Base-by-base conservation (phyloP, 192 early-diverging fungal genomes). In the Entrophospora sp. region DNA sequence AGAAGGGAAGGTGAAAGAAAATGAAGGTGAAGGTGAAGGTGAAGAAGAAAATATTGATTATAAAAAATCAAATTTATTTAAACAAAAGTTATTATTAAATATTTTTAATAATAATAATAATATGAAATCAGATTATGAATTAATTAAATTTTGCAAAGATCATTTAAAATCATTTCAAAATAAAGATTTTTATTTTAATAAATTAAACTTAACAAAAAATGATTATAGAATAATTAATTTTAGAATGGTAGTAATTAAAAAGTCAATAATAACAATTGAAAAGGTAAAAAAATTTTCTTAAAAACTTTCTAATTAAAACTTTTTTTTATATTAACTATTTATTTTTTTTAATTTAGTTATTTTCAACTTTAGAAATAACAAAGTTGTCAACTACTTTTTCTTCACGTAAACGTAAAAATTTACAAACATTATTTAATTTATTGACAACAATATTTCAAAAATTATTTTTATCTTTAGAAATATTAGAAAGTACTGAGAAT, bases 391-490 rank as follows among this genome's bases (percentile, higher is more conserved):
- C 27, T 35, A 64, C 67, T 25, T 42, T 62, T 51, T 68, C 67
- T 14, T 68, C 67, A 31, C 67, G 67, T 34, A 68, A 68, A 51
- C 58, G 67, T 20, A 68, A 68, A 18, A 68, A 59, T 30, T 25
- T 34, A 1, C 57, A 68, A 36, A n/a, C 31, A 24, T 37, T 68
- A n/a, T 68, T 49, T 52, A 30, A n/a, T 25, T 44, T 68, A 46
- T 37, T 68, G 36, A 59, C 67, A 12, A 42, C 27, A 12, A 45
- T 61, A 3, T 18, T 68, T 12, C 32, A 30, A 30, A 59, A 61
- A 45, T 20, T 58, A 37, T 59, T 24, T 20, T 45, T 35, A 48
- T 36, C 59, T 18, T 51, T 64, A 14, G 24, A 32, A 10, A 48
- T 28, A 10, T 60, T 59, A 18, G 49, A 38, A 14, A 9, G 27